phyloP scores from a whole-genome alignment of 371 early-diverging fungal genomes.

The Apophysomyces ossiformis region DNA sequence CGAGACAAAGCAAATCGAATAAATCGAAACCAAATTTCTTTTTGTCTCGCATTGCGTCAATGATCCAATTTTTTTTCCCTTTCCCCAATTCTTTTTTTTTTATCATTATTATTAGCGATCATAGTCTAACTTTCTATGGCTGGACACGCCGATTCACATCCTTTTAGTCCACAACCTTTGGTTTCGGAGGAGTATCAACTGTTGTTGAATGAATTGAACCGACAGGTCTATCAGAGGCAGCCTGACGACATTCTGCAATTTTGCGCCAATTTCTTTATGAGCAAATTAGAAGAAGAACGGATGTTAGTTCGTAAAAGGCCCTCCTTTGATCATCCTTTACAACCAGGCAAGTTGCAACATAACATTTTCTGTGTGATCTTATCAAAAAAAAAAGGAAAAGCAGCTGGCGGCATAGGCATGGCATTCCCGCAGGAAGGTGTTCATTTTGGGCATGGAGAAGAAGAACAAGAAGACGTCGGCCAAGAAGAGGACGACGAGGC shows the following conservation, averaged over 20 bases:
- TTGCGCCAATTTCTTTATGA: conserved; percentile 84
- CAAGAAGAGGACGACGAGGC: conserved; percentile 38
- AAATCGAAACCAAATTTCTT: conserved; percentile 10
- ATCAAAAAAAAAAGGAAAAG: background rate
- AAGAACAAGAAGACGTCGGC: conserved; percentile 18
- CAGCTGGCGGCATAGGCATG: background rate
- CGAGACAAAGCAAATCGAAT: conserved; percentile 6
- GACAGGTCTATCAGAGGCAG: conserved; percentile 24
- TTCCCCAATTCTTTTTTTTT: background rate
- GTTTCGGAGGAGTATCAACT: conserved; percentile 28
- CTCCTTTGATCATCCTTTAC: conserved; percentile 1
- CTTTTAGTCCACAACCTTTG: conserved; percentile 16
- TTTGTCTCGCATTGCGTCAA: conserved; percentile 10
- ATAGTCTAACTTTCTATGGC: background rate
- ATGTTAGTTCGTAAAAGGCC: conserved; percentile 30
- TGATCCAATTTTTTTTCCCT: background rate
- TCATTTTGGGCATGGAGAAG: too few relatives aligned
- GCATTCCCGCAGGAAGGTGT: too few relatives aligned
- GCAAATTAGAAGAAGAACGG: conserved; percentile 70
- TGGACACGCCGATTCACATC: conserved; percentile 25
- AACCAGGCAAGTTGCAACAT: background rate
- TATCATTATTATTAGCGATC: background rate
- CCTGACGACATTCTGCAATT: conserved; percentile 86
- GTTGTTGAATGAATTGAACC: conserved; percentile 34
- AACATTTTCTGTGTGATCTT: background rate